These are phyloP conservation scores for Syzygium syzygioides DNA, from an alignment of 441 rosid genomes.

Conservation along the genomic window DNA sequence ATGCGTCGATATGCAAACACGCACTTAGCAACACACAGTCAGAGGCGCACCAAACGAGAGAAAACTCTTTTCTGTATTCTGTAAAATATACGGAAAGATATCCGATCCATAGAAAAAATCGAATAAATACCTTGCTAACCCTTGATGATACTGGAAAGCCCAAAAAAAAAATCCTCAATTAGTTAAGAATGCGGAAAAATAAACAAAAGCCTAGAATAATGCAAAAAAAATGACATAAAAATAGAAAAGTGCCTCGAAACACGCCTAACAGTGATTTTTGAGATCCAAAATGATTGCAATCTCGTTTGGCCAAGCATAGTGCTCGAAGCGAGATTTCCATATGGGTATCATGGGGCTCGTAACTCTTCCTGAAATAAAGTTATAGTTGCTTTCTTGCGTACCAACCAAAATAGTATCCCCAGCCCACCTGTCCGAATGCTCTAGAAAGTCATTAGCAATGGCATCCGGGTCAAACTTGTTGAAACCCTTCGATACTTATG, in stretches of 20 bases:
- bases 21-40: background rate
- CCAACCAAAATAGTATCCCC: background rate
- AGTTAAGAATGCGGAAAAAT: background rate
- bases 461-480: background rate
- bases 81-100: background rate
- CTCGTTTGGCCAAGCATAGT: background rate
- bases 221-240: background rate
- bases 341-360: background rate
- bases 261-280: background rate
- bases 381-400: background rate
- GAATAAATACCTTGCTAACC: background rate
- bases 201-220: background rate
- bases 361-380: background rate
- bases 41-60: background rate
- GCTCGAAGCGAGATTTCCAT: background rate
- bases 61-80: background rate
- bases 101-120: background rate
- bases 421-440: background rate
- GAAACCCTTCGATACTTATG: background rate
- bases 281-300: background rate
- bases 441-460: background rate
- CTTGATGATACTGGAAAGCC: background rate
- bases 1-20: background rate
- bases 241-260: background rate
- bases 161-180: background rate